Evolutionary conservation across 1,139 yeast genomes (phyloP).

Genomic region (Blastobotrys proliferans): DNA sequence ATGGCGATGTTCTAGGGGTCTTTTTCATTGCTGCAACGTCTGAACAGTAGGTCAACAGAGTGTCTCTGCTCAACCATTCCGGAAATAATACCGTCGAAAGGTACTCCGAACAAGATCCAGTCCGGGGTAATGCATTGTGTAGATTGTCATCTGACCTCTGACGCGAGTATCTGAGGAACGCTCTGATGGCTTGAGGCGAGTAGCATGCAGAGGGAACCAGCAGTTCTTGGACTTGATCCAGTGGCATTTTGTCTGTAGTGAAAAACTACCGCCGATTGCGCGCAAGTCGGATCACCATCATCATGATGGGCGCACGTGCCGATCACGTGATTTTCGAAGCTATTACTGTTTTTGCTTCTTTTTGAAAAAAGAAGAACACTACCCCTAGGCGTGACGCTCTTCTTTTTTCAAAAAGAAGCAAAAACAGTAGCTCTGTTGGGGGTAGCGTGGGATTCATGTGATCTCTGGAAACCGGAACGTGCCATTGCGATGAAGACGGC

Average conservation of each 20-base stretch:
- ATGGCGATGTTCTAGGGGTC: slow-evolving; percentile 7
- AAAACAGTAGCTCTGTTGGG: too few relatives aligned
- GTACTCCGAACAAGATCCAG: slow-evolving; percentile 29
- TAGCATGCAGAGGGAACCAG: slow-evolving; percentile 25
- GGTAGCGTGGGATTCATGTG: background rate
- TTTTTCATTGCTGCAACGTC: slow-evolving; percentile 23
- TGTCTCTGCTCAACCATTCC: slow-evolving; percentile 34
- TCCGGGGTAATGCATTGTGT: slow-evolving; percentile 24
- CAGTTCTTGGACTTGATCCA: slow-evolving; percentile 18
- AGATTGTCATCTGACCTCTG: slow-evolving; percentile 27
- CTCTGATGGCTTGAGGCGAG: slow-evolving; percentile 24
- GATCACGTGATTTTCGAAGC: too few relatives aligned
- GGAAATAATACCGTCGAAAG: slow-evolving; percentile 29
- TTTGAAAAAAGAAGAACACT: too few relatives aligned
- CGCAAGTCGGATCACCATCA: too few relatives aligned
- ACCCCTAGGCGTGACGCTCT: too few relatives aligned
- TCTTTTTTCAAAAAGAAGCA: too few relatives aligned
- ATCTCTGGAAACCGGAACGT: background rate
- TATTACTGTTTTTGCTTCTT: too few relatives aligned
- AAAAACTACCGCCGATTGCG: too few relatives aligned
- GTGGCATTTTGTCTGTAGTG: slow-evolving; percentile 3
- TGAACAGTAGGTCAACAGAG: slow-evolving; percentile 30
- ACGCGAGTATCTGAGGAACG: slow-evolving; percentile 28
- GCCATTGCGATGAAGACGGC: slow-evolving; percentile 12
- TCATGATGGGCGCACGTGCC: too few relatives aligned